Conservation (phyloP, 2,329 filamentous ascomycete species). For the Alternaria novae-zelandiae region DNA sequence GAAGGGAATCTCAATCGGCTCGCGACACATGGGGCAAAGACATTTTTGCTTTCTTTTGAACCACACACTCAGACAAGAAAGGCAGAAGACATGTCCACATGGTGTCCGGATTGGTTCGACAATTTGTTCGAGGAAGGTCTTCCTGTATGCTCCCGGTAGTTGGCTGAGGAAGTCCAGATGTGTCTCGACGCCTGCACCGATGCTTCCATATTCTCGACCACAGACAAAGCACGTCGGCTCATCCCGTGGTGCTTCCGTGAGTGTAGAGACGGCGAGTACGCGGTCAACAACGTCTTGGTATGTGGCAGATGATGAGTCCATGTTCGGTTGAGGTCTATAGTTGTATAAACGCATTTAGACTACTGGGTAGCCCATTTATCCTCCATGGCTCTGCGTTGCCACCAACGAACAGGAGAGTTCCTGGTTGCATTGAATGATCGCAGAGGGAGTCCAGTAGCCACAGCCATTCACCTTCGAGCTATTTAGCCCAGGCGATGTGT, state of each 20-base stretch:
- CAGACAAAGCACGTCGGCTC: conserved; percentile 1
- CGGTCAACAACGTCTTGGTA: conserved; percentile 8
- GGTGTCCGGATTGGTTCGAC: conserved; percentile 1
- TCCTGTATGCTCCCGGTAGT: not conserved
- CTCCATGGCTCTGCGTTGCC: not conserved
- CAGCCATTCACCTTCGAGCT: not conserved
- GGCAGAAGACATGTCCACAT: conserved; percentile 7
- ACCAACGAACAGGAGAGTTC: not conserved
- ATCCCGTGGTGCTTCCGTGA: not conserved
- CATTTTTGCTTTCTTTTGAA: not conserved
- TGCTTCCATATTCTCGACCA: not conserved
- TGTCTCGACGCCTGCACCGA: not conserved
- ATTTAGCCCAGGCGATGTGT: not conserved
- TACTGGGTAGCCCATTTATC: not conserved
- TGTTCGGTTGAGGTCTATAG: not conserved
- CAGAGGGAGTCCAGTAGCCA: not conserved
- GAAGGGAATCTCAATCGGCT: not conserved
- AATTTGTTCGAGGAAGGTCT: not conserved
- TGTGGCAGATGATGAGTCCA: not conserved
- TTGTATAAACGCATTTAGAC: not conserved
- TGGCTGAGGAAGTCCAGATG: not conserved
- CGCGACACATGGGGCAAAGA: conserved; percentile 8
- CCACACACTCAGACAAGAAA: conserved; percentile 5
- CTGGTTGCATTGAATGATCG: not conserved
- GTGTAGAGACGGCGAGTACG: not conserved